Base-by-base conservation (phyloP, 2,329 filamentous ascomycete species). In the Paecilomyces sp. region DNA sequence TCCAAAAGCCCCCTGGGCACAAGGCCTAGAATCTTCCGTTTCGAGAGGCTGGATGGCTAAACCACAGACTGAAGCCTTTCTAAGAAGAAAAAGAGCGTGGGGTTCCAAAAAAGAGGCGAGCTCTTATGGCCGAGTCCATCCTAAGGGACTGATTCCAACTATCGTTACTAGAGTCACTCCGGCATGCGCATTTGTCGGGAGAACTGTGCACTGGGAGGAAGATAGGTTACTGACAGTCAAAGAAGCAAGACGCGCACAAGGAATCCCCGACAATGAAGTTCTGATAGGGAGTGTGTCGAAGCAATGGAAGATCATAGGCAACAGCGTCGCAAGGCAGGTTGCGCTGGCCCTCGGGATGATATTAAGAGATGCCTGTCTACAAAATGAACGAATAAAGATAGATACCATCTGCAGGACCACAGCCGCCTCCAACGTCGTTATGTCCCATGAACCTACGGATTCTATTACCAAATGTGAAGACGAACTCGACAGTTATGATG, bases 281-380 rank as follows among this genome's bases (percentile, higher is more conserved):
- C 70, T 95, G 0, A 71, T 92, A 0, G 90, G 90, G 0, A 67
- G 58, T 0, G 70, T 80, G 0, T 9, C 41, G 0, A 76, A 85
- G 1, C 87, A 90, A 67, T 86, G 83, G 76, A 83, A 80, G 58
- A 84, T 90, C 22, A 79, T 92, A 0, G 91, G 91, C 0, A 95
- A 95, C 70, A 90, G 87, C 30, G 90, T 95, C 0, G 84, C 89
- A 2, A 78, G 89, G 8, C 83, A 85, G 25, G 83, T 90, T 1
- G 84, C 89, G 0, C 72, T 91, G 18, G 84, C 85, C 0, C 70
- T 92, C 1, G 90, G 90, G 0, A 67, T 89, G 3, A 77, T 80
- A 9, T 74, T 92, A 12, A 78, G 87, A 7, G 81, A 87, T 62
- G 87, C 87, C 0, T 85, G 76, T 76, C 50, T 68, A 7, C 41